Base-by-base conservation (phyloP, 208 protist genomes). In the Chromosphaera perkinsii region DNA sequence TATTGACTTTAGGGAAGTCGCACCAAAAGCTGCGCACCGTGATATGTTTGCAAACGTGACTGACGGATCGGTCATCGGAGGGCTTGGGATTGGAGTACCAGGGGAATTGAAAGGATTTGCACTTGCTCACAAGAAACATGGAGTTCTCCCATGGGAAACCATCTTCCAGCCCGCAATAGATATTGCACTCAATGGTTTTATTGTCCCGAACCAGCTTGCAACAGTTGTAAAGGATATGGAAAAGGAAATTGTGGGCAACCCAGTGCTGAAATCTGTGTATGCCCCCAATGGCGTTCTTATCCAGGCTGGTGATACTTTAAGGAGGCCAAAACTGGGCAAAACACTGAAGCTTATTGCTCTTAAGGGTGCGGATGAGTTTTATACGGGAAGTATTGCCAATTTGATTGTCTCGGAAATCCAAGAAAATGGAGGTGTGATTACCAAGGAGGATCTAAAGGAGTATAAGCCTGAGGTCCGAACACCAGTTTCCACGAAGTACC, bases 261-360 rank as follows among this genome's bases (percentile, higher is more conserved):
- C 5, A 32, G 17, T 22, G 17, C 27, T 55, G 22, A 22, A 9
- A 9, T 9, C 49, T 22, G 49, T 55, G 10, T 55, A 55, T 22
- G 27, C 27, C 26, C 10, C 24, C 5, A 32, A 55, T 32, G n/a
- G n/a, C n/a, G n/a, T n/a, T n/a, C n/a, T n/a, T n/a, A 14, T 45
- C 14, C 5, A 9, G 9, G 49, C 49, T 55, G 49, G 49, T 55
- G 26, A 55, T 12, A 17, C 31, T 22, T 26, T 55, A n/a, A 1
- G 7, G 3, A 60, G 51, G 10, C 20, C 48, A 39, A 67, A 43
- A 31, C 51, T 75, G 31, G 70, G 52, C 12, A 54, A 73, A 17
- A 77, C 72, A 3, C 56, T 80, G 7, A 29, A 75, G 60, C 29
- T 27, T 1, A 52, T 80, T 37, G 65, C 76, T 7, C 32, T 4